These are phyloP conservation scores for Phialophora tarda DNA, from an alignment of 2,329 filamentous ascomycete species.

Conservation along the genomic window DNA sequence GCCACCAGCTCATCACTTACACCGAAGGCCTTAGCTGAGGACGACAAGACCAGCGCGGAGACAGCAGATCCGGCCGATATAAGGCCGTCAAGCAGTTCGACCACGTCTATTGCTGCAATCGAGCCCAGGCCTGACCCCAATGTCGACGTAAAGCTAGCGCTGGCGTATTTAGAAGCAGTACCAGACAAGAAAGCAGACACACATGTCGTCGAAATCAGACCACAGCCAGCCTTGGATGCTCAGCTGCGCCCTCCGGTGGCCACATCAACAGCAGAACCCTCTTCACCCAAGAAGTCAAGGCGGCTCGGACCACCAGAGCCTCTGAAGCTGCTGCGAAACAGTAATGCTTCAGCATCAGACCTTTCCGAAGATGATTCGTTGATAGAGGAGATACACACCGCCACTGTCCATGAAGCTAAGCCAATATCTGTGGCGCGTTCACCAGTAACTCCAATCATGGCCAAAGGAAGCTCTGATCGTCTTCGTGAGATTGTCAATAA, in stretches of 20 bases:
- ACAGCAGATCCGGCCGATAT: background rate
- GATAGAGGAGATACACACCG: slow-evolving; percentile 83
- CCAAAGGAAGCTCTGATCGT: slow-evolving; percentile 42
- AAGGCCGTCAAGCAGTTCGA: slow-evolving; percentile 7
- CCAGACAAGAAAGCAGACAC: background rate
- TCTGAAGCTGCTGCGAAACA: slow-evolving; percentile 26
- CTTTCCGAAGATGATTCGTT: slow-evolving; percentile 76
- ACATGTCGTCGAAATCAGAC: background rate
- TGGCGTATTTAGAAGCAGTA: slow-evolving; percentile 9
- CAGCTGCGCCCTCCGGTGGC: background rate
- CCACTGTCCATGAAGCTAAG: slow-evolving; percentile 81
- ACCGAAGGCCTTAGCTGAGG: slow-evolving; percentile 28
- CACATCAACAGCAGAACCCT: background rate
- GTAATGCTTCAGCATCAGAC: slow-evolving; percentile 51
- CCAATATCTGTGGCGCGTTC: slow-evolving; percentile 80
- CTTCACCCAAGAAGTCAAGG: slow-evolving; percentile 12
- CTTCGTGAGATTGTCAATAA: slow-evolving; percentile 32
- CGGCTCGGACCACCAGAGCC: slow-evolving; percentile 22
- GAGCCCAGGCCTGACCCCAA: slow-evolving; percentile 1
- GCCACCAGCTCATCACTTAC: slow-evolving; percentile 38
- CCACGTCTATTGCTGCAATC: background rate
- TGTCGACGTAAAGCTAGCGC: slow-evolving; percentile 2
- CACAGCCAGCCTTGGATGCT: background rate
- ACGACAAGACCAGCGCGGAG: slow-evolving; percentile 21
- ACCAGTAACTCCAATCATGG: slow-evolving; percentile 72